Evolutionary conservation across 352 stramenopile genomes (phyloP), one percentile per base, ranked within the genome.

Genomic region (Thalassiosira mediterranea): DNA sequence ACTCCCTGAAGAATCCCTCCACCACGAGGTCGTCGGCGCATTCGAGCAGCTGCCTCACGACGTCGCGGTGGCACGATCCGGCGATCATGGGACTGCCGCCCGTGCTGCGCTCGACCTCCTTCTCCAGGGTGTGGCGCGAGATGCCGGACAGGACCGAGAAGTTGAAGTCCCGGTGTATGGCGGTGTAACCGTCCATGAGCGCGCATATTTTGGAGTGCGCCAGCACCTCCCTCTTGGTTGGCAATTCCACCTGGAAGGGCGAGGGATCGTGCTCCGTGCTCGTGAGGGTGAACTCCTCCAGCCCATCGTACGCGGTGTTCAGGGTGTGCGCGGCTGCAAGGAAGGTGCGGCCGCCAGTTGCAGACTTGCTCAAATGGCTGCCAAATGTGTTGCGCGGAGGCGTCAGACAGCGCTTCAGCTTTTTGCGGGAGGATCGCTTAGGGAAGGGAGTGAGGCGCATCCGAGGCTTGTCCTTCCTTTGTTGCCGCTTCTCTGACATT

Each of bases 211-310:
- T 65, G 17, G 61, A 62, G 69, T 80, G 51, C 7, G 68, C 64
- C 1, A 76, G 25, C 0, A 84, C 51, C 23, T 88, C 77, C 15
- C 52, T 57, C 21, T 83, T 65, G 5, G 58, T 34, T 7, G 86
- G 86, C 46, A 90, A 79, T 67, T 90, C 80, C 25, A 89, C 60
- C 48, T 91, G 86, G 67, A 83, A 87, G 3, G 71, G 63, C 4
- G 76, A 72, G 7, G 86, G 75, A 29, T 89, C 76, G 21, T 72
- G 63, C 72, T 90, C 79, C 0, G 68, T 65, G 25, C 44, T 63
- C 0, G 61, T 77, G 5, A 76, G 40, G 59, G 37, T 47, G 29
- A 63, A 81, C 5, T 72, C 40, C 1, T 81, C 63, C 4, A 69
- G 34, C 11, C 72, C 72, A 2, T 68, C 63, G 23, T 68, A 66